Base-by-base conservation (phyloP, 768 basidiomycete species). In the Trametes elegans region DNA sequence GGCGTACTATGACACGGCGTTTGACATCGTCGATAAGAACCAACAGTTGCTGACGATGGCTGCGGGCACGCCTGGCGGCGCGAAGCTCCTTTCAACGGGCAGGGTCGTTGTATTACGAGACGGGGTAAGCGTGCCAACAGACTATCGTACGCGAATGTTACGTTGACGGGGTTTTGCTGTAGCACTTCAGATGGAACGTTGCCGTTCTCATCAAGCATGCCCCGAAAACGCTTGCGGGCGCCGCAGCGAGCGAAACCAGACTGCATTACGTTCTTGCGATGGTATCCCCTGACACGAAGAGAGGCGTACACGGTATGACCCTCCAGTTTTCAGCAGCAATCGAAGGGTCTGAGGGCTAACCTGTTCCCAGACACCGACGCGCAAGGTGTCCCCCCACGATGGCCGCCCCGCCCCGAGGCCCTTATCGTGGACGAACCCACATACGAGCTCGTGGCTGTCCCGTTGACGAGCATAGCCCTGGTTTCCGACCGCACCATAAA, bases 101-200 rank as follows among this genome's bases (percentile, higher is more conserved):
- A 79, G 97, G 49, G 83, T 98, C 18, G 83, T 98, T 2, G 70
- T 98, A 31, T 73, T 99, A 31, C 82, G 85, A 43, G 87, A 98
- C 66, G 79, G 80, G 34, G 96, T 97, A 71, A 64, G 85, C 68
- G 28, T n/a, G n/a, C n/a, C 21, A n/a, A 9, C 10, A 44, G 36
- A 34, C 42, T 2, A 5, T 55, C 42, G 9, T 23, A 24, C 7
- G 21, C 19, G 21, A 3, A 28, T 35, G 19, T 35, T 27, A 23
- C 42, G 18, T 5, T 26, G 39, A 38, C 52, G 62, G 32, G 2
- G 21, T 34, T 51, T 24, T 16, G 23, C n/a, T 27, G 27, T 63
- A 96, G 93, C 90, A 93, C 68, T 94, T 91, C 68, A 75, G 73
- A 52, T 77, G 76, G 16, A 87, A 85, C 47, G 69, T 84, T 19